Percentiles rank a stretch among this genome's conserved stretches.
Conservation (phyloP, 176 grass and related monocot species). For the Tuctoria greenei region DNA sequence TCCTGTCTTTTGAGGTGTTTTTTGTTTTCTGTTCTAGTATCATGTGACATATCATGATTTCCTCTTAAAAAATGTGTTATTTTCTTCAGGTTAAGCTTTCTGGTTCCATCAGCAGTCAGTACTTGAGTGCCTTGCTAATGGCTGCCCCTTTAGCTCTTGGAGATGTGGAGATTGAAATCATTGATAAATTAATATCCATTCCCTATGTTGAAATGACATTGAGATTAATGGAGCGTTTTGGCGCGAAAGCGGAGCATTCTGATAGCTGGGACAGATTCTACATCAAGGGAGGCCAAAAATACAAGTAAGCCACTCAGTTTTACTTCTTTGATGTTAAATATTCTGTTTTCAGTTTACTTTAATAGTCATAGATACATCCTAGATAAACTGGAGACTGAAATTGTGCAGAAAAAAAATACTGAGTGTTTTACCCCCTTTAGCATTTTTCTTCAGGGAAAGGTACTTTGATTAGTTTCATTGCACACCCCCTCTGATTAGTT, state of each 20-base stretch:
- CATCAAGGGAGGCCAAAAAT: slow-evolving; percentile 91
- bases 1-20: not conserved
- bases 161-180: slow-evolving; percentile 95
- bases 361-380: not conserved
- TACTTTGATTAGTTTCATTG: too few species aligned
- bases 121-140: slow-evolving; percentile 93
- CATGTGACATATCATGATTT: not conserved
- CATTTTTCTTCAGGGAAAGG: slow-evolving; percentile 3
- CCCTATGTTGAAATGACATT: slow-evolving; percentile 99
- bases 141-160: slow-evolving; percentile 90
- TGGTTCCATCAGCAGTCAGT: slow-evolving; percentile 98
- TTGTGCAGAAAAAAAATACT: not conserved
- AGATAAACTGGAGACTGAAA: not conserved
- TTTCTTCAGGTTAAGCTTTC: slow-evolving; percentile 76
- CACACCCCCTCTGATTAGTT: not conserved
- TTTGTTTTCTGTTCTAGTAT: not conserved
- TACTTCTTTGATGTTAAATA: too few species aligned
- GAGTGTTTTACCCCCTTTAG: too few species aligned
- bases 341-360: not conserved
- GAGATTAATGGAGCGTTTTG: slow-evolving; percentile 94
- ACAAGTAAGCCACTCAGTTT: slow-evolving; percentile 53
- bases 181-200: slow-evolving; percentile 96
- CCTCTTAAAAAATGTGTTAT: not conserved
- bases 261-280: slow-evolving; percentile 95
- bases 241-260: slow-evolving; percentile 78